A percentile compares a stretch with the other conserved stretches of the same genome.
These are phyloP conservation scores for Chrysanthemum makinoi DNA, from an alignment of 129 eudicot genomes.

Conservation along the genomic window DNA sequence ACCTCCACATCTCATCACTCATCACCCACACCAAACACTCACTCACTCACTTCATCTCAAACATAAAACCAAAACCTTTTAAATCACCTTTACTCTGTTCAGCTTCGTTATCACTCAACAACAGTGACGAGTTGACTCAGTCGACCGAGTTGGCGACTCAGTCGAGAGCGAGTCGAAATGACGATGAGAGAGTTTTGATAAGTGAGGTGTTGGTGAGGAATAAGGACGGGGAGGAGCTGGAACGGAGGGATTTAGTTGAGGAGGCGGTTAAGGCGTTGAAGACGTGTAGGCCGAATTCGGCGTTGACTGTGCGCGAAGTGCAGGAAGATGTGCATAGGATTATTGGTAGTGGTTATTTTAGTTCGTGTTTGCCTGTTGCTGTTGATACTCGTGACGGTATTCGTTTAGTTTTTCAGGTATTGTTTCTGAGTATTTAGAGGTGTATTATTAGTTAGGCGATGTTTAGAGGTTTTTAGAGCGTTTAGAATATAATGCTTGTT, in stretches of 20 bases:
- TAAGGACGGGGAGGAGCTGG: constrained; percentile 97
- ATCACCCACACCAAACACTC: constrained; percentile 37
- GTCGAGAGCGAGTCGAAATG: constrained; percentile 34
- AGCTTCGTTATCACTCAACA: constrained; percentile 49
- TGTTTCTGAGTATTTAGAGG: background rate
- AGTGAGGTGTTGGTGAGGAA: constrained; percentile 90
- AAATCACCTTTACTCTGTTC: constrained; percentile 39
- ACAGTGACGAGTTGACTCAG: constrained; percentile 28
- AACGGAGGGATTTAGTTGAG: constrained; percentile 79
- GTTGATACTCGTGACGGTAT: constrained; percentile 97
- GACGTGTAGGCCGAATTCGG: constrained; percentile 77
- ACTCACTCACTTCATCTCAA: constrained; percentile 35
- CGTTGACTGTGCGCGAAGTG: constrained; percentile 84
- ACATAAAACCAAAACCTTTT: background rate
- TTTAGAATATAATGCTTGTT: no score
- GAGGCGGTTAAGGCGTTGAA: constrained; percentile 82
- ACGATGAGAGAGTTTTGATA: constrained; percentile 85
- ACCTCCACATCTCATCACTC: constrained; percentile 30
- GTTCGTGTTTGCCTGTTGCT: constrained; percentile 87
- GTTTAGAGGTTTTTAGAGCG: no score
- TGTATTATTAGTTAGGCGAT: background rate
- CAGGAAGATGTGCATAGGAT: constrained; percentile 96
- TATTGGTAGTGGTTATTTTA: constrained; percentile 81
- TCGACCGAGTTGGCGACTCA: constrained; percentile 8
- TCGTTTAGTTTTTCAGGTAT: constrained; percentile 90